phyloP scores from a whole-genome alignment of 2,329 filamentous ascomycete species.

The Graphilbum sp. region DNA sequence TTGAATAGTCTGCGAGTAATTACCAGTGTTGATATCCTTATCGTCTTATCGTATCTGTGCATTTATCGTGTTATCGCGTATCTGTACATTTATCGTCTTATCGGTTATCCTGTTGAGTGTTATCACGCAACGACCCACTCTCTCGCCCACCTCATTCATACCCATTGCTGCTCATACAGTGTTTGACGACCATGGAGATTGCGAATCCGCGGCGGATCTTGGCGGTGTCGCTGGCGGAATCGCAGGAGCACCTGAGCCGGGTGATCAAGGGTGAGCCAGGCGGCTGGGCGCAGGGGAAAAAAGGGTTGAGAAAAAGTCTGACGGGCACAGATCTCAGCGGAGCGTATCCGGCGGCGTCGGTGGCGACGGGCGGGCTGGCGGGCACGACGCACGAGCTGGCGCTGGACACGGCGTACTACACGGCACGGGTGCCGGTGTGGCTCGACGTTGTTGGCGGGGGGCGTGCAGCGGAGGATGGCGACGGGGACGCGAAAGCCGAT shows the following conservation, averaged over 20 bases:
- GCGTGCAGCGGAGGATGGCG: not conserved
- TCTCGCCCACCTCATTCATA: no score
- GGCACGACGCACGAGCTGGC: slow-evolving; percentile 40
- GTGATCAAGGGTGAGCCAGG: slow-evolving; percentile 34
- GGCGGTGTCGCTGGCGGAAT: slow-evolving; percentile 34
- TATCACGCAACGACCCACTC: no score
- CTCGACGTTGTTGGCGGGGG: slow-evolving; percentile 29
- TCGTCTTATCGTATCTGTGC: no score
- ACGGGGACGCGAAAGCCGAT: not conserved
- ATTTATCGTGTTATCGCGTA: no score
- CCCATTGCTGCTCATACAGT: no score
- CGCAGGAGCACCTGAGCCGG: slow-evolving; percentile 27
- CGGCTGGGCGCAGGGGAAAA: no score
- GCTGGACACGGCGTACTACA: slow-evolving; percentile 46
- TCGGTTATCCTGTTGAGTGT: no score
- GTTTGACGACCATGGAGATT: no score
- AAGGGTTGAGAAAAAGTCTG: not conserved
- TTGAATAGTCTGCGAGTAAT: no score
- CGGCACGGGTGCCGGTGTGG: slow-evolving; percentile 45
- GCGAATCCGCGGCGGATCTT: slow-evolving; percentile 39
- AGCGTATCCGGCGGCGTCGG: slow-evolving; percentile 12
- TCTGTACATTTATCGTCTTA: no score
- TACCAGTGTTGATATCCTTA: no score
- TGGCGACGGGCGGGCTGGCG: slow-evolving; percentile 22
- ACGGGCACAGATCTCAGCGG: slow-evolving; percentile 33